A percentile compares a stretch with the other conserved stretches of the same genome.
phyloP scores from a whole-genome alignment of 2,329 filamentous ascomycete genomes.

The Aureobasidium leucospermi region DNA sequence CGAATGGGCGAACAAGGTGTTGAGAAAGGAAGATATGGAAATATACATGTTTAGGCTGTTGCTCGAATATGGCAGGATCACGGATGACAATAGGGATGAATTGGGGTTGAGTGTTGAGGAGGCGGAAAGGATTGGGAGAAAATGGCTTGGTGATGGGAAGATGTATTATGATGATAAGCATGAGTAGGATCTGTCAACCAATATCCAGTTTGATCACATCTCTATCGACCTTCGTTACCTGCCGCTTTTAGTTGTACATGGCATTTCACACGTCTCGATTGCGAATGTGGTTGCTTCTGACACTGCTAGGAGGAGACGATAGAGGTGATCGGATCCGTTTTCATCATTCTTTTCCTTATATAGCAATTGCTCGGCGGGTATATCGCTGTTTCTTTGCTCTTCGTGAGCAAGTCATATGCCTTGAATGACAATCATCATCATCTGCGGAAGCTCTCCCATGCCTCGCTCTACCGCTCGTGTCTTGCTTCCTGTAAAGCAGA shows the following conservation, averaged over 20 bases:
- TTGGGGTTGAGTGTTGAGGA: constrained; percentile 27
- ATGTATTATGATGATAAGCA: constrained; percentile 10
- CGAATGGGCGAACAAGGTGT: constrained; percentile 55
- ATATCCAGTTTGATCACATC: no score
- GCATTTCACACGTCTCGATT: no score
- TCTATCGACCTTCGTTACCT: no score
- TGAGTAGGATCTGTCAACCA: background rate
- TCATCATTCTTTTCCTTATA: background rate
- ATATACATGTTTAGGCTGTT: constrained; percentile 72
- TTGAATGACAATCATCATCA: background rate
- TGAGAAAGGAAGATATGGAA: constrained; percentile 69
- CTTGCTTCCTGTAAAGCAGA: background rate
- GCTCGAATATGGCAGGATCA: constrained; percentile 67
- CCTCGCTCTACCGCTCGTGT: background rate
- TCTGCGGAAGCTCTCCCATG: background rate
- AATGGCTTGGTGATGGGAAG: constrained; percentile 12
- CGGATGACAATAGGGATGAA: constrained; percentile 52
- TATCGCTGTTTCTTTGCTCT: background rate
- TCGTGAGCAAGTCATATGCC: background rate
- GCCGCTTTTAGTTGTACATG: no score
- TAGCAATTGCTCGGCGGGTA: background rate
- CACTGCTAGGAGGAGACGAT: no score
- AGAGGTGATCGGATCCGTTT: no score
- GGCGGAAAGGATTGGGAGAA: constrained; percentile 14
- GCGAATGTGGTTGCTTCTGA: no score